These are phyloP conservation scores for Flaveria floridana DNA, from an alignment of 140 eudicot species.

Conservation along the genomic window DNA sequence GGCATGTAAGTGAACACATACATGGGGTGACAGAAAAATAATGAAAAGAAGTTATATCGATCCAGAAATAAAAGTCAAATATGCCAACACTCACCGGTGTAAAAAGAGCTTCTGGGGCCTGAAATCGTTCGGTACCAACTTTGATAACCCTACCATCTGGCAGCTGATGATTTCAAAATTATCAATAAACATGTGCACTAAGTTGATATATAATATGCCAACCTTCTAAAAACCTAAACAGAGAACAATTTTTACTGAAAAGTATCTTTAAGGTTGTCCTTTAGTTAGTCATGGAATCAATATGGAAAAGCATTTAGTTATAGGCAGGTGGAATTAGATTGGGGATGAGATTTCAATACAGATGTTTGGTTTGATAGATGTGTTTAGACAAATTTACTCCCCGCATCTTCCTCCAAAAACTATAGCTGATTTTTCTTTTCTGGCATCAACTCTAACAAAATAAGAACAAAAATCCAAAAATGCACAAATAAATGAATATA, in stretches of 20 bases:
- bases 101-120: conserved; percentile 98
- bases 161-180: conserved; percentile 49
- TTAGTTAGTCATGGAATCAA: neutral
- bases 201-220: neutral
- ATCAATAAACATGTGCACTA: conserved; percentile 15
- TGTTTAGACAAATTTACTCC: neutral
- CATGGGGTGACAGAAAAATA: neutral
- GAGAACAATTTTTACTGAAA: neutral
- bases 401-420: neutral
- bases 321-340: neutral
- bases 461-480: neutral
- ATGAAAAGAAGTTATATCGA: neutral
- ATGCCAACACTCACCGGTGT: conserved; percentile 67
- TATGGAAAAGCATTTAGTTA: neutral
- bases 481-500: neutral
- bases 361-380: neutral
- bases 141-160: conserved; percentile 98
- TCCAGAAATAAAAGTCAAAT: conserved; percentile 11
- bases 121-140: conserved; percentile 96
- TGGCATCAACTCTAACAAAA: neutral
- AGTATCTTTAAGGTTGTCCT: neutral
- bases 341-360: neutral
- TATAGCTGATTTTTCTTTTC: neutral
- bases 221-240: neutral
- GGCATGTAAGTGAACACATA: conserved; percentile 13